phyloP scores from a whole-genome alignment of 202 grass and related monocot genomes.

The Setaria italica region DNA sequence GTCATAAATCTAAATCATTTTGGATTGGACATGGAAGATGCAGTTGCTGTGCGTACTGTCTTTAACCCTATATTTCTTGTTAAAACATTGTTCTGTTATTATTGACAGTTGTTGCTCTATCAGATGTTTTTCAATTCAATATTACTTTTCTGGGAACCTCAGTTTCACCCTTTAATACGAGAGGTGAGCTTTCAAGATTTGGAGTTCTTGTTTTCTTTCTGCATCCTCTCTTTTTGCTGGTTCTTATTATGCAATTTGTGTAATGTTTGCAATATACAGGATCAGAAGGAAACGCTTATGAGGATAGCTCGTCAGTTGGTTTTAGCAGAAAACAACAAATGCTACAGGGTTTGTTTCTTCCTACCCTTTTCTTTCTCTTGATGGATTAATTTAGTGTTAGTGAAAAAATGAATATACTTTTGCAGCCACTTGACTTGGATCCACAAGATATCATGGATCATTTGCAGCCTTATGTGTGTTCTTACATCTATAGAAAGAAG shows the following conservation, averaged over 20 bases:
- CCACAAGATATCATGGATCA: neutral
- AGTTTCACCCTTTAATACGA: constrained; percentile 38
- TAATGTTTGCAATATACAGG: neutral
- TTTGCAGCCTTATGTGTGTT: neutral
- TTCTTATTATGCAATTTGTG: neutral
- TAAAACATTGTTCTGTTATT: neutral
- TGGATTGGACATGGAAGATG: neutral
- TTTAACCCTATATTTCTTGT: neutral
- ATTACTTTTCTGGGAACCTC: constrained; percentile 31
- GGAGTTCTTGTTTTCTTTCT: neutral
- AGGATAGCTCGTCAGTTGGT: neutral
- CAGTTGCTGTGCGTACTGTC: neutral
- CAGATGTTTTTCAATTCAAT: neutral
- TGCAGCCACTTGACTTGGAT: neutral
- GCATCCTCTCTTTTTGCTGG: neutral
- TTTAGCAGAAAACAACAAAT: neutral
- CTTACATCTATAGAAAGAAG: neutral
- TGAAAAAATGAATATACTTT: neutral
- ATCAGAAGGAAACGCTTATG: constrained; percentile 6
- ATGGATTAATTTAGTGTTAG: neutral
- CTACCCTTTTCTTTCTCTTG: neutral
- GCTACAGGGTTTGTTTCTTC: neutral
- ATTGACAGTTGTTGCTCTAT: neutral
- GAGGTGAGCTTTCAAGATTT: constrained; percentile 10
- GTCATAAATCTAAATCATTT: neutral